These are phyloP conservation scores for Phytophthora ohioensis DNA, from an alignment of 352 stramenopile genomes.

Conservation along the genomic window DNA sequence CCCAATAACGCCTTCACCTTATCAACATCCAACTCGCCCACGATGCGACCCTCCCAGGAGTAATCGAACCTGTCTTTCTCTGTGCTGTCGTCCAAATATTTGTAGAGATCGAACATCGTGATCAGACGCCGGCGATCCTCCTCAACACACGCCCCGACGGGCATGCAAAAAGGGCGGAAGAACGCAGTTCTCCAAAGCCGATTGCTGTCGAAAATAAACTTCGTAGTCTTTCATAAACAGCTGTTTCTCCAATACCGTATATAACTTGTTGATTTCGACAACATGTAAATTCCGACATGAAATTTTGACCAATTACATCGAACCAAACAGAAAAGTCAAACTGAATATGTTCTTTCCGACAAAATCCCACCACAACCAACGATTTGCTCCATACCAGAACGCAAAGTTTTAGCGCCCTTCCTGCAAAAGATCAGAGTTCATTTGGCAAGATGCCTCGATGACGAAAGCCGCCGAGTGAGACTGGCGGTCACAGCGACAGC, in stretches of 20 bases:
- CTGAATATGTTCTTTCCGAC: too few species aligned
- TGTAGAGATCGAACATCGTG: constrained; percentile 20
- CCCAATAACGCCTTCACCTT: constrained; percentile 11
- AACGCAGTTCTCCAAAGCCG: constrained; percentile 6
- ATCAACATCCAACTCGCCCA: constrained; percentile 17
- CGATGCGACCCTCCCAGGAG: constrained; percentile 20
- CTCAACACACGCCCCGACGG: constrained; percentile 13
- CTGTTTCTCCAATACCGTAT: not conserved
- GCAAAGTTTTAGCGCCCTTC: too few species aligned
- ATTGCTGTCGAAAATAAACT: constrained; percentile 19
- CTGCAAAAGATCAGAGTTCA: too few species aligned
- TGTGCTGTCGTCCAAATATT: constrained; percentile 2
- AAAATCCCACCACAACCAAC: too few species aligned
- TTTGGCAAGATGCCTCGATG: too few species aligned
- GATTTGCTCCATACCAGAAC: too few species aligned
- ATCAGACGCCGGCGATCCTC: constrained; percentile 18
- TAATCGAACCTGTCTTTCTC: constrained; percentile 22
- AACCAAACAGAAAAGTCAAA: too few species aligned
- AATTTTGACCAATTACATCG: too few species aligned
- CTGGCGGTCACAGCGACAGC: too few species aligned
- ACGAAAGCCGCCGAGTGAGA: too few species aligned
- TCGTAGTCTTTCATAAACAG: constrained; percentile 18
- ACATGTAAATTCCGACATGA: too few species aligned
- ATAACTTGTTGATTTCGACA: too few species aligned
- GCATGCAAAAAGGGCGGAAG: constrained; percentile 14